Base-by-base conservation (phyloP, 2,329 filamentous ascomycete species). In the Xylariaceae sp. region DNA sequence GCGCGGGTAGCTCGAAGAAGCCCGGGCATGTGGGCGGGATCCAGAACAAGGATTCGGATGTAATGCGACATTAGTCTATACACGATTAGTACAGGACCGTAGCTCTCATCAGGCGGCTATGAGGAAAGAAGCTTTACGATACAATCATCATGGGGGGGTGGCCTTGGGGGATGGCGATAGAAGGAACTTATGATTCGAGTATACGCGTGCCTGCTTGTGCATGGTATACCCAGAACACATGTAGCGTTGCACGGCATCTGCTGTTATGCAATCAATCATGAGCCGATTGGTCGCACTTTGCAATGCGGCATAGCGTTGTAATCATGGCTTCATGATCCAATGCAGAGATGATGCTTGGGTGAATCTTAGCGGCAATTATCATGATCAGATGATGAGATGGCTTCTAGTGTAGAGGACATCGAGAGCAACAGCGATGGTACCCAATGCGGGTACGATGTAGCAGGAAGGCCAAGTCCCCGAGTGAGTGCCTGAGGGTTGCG, bases 1-100 rank as follows among this genome's bases (percentile, higher is more conserved):
- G 83, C 85, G 72, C 94, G 89, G 69, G 89, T 80, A 66, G 85
- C 82, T 72, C 85, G 84, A 68, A 93, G 82, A 66, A 90, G 74
- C 71, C 80, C 79, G 72, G 89, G 85, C 58, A 92, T 78, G 66
- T 83, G 79, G 62, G 80, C 80, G 66, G 86, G 79, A 75, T 87
- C 82, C 63, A 91, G 78, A 61, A 89, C 72, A 71, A 82, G 76
- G 58, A 75, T 76, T 64, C 78, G 77, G 64, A 86, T 79, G 67
- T 78, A 75, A 72, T 86, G 75, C 56, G 83, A 86, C 64, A 88
- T 75, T 61, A 82, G 79, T 75, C 81, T 88, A 73, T 69, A 54
- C 50, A 59, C 48, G 18, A 62, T 69, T 62, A 78, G 67, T 68
- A 67, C 37, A 59, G 61, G 61, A 59, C 55, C 58, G 63, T 59